Evolutionary conservation across 2,329 filamentous ascomycete species (phyloP).

Genomic region (Alternaria panax): DNA sequence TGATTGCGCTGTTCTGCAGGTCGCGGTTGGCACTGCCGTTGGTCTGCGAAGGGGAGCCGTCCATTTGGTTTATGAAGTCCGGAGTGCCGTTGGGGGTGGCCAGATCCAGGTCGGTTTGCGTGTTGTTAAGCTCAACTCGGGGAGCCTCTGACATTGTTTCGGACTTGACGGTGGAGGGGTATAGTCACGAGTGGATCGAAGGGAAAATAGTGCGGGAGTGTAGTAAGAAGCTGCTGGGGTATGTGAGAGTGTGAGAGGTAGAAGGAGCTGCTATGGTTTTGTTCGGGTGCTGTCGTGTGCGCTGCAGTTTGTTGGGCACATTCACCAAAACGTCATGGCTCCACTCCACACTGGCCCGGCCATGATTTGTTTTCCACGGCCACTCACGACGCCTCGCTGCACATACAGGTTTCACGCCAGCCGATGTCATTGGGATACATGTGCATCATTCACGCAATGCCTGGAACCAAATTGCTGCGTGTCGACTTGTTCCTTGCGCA

Average conservation of each 20-base stretch:
- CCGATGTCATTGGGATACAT: conserved; percentile 22
- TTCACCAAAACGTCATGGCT: conserved; percentile 19
- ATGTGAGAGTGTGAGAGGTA: conserved; percentile 1
- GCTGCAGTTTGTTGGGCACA: conserved; percentile 18
- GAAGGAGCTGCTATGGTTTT: conserved; percentile 12
- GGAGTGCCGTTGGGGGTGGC: conserved; percentile 33
- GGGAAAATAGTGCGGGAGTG: background rate
- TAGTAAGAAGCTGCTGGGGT: conserved; percentile 3
- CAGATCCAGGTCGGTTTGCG: conserved; percentile 37
- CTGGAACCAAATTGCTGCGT: conserved; percentile 2
- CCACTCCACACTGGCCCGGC: conserved; percentile 9
- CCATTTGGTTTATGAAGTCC: conserved; percentile 24
- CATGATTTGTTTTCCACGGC: conserved; percentile 16
- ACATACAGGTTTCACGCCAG: conserved; percentile 21
- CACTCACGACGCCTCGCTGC: conserved; percentile 10
- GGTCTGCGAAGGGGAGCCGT: conserved; percentile 23
- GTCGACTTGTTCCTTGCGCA: background rate
- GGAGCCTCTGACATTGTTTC: conserved; percentile 42
- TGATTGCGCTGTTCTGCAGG: conserved; percentile 36
- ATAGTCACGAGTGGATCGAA: conserved; percentile 2
- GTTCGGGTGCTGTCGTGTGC: conserved; percentile 27
- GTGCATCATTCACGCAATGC: background rate
- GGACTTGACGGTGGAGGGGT: conserved; percentile 2
- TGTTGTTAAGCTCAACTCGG: conserved; percentile 41
- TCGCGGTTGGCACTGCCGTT: conserved; percentile 31